Percentiles rank a stretch among this genome's conserved stretches.
phyloP scores from a whole-genome alignment of 1,139 yeast genomes.

The Hemisphaericaspora lyxosophila region DNA sequence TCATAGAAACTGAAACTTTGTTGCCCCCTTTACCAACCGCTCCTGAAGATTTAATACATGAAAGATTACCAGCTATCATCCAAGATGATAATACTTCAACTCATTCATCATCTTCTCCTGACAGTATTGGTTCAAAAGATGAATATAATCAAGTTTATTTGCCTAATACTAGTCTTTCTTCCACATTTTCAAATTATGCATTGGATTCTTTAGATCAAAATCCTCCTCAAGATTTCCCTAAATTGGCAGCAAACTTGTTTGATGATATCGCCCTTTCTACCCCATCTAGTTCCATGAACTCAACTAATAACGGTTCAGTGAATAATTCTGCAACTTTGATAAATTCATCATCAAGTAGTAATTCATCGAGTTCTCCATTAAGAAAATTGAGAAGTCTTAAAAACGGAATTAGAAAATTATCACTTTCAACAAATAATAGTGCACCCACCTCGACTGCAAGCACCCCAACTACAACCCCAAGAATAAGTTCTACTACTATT shows the following conservation, averaged over 20 bases:
- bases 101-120: not conserved
- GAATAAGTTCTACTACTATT: not conserved
- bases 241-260: conserved; percentile 9
- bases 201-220: conserved; percentile 26
- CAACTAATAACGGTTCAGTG: conserved; percentile 5
- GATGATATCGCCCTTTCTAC: conserved; percentile 10
- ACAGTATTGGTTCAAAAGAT: conserved; percentile 4
- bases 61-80: not conserved
- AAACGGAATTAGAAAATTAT: conserved; percentile 36
- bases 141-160: conserved; percentile 16
- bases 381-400: conserved; percentile 37
- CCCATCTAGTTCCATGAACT: conserved; percentile 12
- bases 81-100: conserved; percentile 9
- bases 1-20: conserved; percentile 23
- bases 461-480: conserved; percentile 13
- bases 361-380: conserved; percentile 14
- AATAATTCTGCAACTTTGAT: conserved; percentile 6
- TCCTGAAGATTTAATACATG: conserved; percentile 11
- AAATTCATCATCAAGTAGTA: conserved; percentile 5
- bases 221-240: conserved; percentile 21
- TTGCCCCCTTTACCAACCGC: conserved; percentile 42
- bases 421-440: conserved; percentile 17
- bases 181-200: conserved; percentile 27
- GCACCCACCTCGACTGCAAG: conserved; percentile 4
- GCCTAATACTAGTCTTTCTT: conserved; percentile 11